Evolutionary conservation across 2,329 filamentous ascomycete genomes (phyloP).

Genomic region (Alternaria gaisen): DNA sequence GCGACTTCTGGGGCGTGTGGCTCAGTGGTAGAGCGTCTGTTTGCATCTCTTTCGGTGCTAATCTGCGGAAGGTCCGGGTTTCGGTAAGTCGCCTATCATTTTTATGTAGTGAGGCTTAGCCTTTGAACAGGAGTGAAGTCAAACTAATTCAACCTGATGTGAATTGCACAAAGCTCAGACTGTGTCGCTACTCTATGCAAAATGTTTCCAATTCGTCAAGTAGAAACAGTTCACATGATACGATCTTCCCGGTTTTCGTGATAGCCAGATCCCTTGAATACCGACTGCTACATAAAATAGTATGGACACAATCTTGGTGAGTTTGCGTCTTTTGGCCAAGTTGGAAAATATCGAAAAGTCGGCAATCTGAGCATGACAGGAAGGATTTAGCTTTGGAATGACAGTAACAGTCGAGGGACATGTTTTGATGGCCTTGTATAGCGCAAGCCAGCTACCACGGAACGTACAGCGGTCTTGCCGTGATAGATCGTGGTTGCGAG

Average conservation of each 20-base stretch:
- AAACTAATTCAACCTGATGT: no score
- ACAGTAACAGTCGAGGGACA: conserved; percentile 14
- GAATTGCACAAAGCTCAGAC: no score
- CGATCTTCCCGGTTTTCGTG: no score
- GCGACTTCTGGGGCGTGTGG: conserved; percentile 37
- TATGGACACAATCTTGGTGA: background rate
- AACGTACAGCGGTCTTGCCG: conserved; percentile 26
- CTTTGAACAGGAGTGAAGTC: no score
- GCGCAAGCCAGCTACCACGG: conserved; percentile 26
- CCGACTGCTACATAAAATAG: background rate
- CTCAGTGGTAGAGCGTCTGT: conserved; percentile 54
- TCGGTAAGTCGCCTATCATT: conserved; percentile 23
- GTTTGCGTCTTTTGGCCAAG: background rate
- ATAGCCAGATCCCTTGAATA: no score
- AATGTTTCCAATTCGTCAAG: no score
- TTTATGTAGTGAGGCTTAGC: no score
- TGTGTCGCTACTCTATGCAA: no score
- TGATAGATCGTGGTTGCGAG: conserved; percentile 14
- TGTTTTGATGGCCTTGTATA: conserved; percentile 23
- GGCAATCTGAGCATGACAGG: background rate
- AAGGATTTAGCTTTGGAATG: background rate
- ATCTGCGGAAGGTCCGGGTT: conserved; percentile 46
- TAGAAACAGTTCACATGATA: no score
- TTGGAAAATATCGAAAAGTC: background rate
- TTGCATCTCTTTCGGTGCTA: conserved; percentile 27